Base-by-base conservation (phyloP, 1,284 basidiomycete genomes). In the Rhodotorula mucilaginosa region DNA sequence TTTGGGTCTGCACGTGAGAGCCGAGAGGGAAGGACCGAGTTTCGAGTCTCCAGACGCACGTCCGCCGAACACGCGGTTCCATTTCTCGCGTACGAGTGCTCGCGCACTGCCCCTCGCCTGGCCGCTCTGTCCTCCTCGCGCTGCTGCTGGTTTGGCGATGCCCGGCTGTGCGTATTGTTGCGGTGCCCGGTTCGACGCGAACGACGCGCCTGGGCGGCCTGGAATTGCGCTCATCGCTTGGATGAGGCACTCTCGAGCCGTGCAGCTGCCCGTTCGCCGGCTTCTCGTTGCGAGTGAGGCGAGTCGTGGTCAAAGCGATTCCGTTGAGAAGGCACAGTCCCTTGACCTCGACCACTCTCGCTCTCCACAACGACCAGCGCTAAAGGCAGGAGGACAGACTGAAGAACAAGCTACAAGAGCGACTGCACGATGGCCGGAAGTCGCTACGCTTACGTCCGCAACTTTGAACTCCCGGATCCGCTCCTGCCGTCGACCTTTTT, bases 401-500 rank as follows among this genome's bases (percentile, higher is more conserved):
- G 7, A 2, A 23, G n/a, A 23, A 12, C n/a, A 13, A 39, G 44
- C 52, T 21, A 3, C 4, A 16, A 26, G 15, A 29, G 13, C 26
- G 54, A 2, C 26, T 51, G 10, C 49, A 39, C 13, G 29, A 96
- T 99, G 97, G 94, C 96, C 31, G 92, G 92, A 74, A 91, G 92
- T 18, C 90, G 88, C 78, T 99, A 89, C 78, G 90, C 90, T 63
- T 97, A 99, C 81, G 96, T 98, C 39, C 88, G 89, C 74, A 87
- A 87, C 63, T 98, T 91, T 80, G 96, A 99, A 82, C 87, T 93
- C 0, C 89, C 92, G 2, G 96, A 99, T 81, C 84, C 87, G 0
- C 84, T 97, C 13, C 83, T 98, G 5, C 95, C 92, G 0, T 88
- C 87, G 19, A 92, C 91, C 13, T 96, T 88, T 82, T 86, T 97